Base-by-base conservation (phyloP, 345 rosid species). In the Eucalyptus guilfoylei region DNA sequence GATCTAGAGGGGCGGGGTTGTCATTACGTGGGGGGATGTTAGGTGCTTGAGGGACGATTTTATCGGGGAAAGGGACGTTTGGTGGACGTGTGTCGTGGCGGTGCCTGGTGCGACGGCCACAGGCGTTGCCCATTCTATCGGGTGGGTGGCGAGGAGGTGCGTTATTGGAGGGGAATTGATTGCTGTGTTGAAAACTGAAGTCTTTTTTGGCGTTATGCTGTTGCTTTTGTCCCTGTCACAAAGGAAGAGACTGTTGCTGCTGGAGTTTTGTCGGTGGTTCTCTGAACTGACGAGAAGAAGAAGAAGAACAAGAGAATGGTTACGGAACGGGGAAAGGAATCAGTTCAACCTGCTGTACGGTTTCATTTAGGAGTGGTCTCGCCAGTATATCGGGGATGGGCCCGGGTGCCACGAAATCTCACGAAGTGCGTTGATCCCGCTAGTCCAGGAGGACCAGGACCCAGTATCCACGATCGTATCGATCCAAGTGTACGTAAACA, bases 51-150 rank as follows among this genome's bases (percentile, higher is more conserved):
- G 86, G 67, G 55, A 88, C 89, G 80, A 26, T 17, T 81, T 87
- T 62, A 89, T 87, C 44, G 48, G 91, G 86, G 54, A 45, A 48
- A 42, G 72, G 85, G 85, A 40, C 50, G 87, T 85, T 87, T 6
- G 85, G 80, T 72, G 69, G 80, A 92, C 91, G 89, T 89, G 90
- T 90, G 87, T 90, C 89, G 87, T 91, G 91, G 92, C 89, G 94
- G 87, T 88, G 89, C 64, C 8, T 55, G 86, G 89, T 87, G 86
- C 83, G 86, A 28, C 54, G 93, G 80, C 94, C 89, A 54, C 86
- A 91, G 86, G 88, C 88, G 93, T 93, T 94, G 88, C 96, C 96
- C 96, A 93, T 94, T 80, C 12, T 47, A 48, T 40, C 26, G 37
- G 50, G 60, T 11, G 1, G 24, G 67, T 16, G 23, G 19, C 80